Evolutionary conservation across 495 filamentous ascomycete species (phyloP).

Genomic region (Penicilliopsis zonata): DNA sequence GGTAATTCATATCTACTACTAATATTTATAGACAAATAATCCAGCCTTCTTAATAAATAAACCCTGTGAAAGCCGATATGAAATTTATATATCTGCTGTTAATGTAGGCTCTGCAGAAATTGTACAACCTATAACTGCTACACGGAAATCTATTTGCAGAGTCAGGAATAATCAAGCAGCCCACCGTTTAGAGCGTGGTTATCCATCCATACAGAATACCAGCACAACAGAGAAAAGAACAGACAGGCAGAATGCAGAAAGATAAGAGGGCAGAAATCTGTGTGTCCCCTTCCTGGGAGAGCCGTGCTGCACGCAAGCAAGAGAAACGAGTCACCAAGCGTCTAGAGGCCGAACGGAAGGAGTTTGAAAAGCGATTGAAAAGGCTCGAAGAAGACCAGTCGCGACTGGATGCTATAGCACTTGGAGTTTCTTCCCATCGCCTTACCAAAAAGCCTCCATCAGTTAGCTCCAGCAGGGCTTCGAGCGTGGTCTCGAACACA

Average conservation of each 20-base stretch:
- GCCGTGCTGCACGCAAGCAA: constrained; percentile 9
- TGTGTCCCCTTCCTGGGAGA: constrained; percentile 11
- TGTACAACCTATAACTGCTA: too few species aligned
- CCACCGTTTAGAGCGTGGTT: constrained; percentile 6
- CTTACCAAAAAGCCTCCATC: constrained; percentile 28
- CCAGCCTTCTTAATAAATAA: too few species aligned
- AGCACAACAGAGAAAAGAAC: constrained; percentile 9
- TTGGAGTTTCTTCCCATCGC: constrained; percentile 17
- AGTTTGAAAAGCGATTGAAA: constrained; percentile 22
- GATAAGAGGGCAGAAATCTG: constrained; percentile 4
- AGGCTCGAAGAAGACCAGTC: constrained; percentile 20
- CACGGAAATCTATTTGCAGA: too few species aligned
- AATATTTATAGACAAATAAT: too few species aligned
- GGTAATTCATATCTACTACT: too few species aligned
- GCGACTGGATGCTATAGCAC: constrained; percentile 7
- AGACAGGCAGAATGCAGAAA: constrained; percentile 15
- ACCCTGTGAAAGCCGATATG: too few species aligned
- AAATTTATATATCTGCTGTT: too few species aligned
- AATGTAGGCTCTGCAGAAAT: too few species aligned
- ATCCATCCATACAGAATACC: constrained; percentile 1
- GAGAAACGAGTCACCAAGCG: constrained; percentile 25
- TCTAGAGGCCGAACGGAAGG: constrained; percentile 25
- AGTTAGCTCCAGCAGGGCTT: constrained; percentile 18
- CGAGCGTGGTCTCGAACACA: constrained; percentile 19
- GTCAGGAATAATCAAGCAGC: too few species aligned